Percentiles rank a stretch among this genome's conserved stretches.
Evolutionary conservation across 23 red algal species (phyloP).

Genomic region (Pyropia haitanensis): DNA sequence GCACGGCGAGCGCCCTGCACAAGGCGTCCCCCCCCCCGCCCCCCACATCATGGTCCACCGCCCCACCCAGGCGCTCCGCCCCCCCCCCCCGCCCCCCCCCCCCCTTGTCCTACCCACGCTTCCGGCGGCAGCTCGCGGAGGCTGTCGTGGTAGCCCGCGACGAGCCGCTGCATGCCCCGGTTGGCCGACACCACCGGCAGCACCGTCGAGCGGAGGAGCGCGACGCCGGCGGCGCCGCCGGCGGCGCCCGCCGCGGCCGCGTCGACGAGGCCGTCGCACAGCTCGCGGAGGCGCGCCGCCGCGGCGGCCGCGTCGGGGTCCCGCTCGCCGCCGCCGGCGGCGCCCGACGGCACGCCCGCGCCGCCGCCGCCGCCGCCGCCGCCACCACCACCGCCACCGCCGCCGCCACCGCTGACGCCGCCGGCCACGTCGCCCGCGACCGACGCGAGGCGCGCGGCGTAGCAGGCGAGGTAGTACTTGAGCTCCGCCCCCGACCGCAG

Average conservation of each 20-base stretch:
- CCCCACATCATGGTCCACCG: no score
- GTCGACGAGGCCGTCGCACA: conserved; percentile 54
- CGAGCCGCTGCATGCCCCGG: conserved; percentile 54
- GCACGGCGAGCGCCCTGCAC: no score
- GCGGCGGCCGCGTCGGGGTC: conserved; percentile 31
- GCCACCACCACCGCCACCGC: no score
- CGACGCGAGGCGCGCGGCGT: conserved; percentile 37
- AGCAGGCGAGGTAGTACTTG: conserved; percentile 52
- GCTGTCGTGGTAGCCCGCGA: conserved; percentile 46
- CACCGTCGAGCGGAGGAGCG: conserved; percentile 20
- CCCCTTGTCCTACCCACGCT: no score
- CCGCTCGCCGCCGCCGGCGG: no score
- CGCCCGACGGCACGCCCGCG: no score
- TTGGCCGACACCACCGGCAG: conserved; percentile 52
- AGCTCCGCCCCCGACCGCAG: conserved; percentile 51
- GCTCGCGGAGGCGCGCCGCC: conserved; percentile 44
- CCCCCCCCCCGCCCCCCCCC: no score
- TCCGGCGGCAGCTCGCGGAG: conserved; percentile 17
- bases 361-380: no score
- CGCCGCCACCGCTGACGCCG: no score
- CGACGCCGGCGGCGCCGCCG: background rate
- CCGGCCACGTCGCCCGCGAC: conserved; percentile 25
- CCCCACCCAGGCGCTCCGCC: no score
- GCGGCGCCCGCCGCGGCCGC: background rate
- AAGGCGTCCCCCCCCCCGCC: no score